Evolutionary conservation across 345 rosid species (phyloP).

Genomic region (Brassica incana): DNA sequence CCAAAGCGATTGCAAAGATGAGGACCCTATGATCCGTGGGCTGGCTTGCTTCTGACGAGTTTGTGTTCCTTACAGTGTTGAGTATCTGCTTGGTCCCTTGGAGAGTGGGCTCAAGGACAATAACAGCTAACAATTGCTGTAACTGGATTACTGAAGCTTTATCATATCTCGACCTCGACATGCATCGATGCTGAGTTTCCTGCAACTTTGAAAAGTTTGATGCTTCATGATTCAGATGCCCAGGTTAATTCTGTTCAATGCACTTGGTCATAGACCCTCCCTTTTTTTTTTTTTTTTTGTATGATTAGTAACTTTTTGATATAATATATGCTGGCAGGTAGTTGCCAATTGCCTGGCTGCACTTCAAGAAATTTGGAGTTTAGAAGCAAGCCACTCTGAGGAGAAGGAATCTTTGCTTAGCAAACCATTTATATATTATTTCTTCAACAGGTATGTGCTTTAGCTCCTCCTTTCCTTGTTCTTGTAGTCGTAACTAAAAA

Average conservation of each 20-base stretch:
- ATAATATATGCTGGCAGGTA: conserved; percentile 50
- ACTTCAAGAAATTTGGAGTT: conserved; percentile 94
- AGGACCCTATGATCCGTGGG: conserved; percentile 96
- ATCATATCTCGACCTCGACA: conserved; percentile 82
- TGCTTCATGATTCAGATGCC: conserved; percentile 81
- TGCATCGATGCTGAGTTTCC: conserved; percentile 91
- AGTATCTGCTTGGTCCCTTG: conserved; percentile 94
- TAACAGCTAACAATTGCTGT: conserved; percentile 84
- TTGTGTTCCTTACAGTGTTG: conserved; percentile 83
- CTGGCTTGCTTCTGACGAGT: conserved; percentile 75
- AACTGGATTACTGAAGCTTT: conserved; percentile 81
- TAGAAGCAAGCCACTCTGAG: conserved; percentile 82
- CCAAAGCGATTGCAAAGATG: conserved; percentile 93
- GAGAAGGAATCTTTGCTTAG: conserved; percentile 75
- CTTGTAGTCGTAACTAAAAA: not conserved
- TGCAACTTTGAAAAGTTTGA: conserved; percentile 66
- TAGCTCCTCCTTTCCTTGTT: conserved; percentile 10
- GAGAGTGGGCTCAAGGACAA: conserved; percentile 76
- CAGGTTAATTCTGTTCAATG: conserved; percentile 50
- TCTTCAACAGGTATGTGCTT: conserved; percentile 70
- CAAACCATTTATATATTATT: conserved; percentile 72
- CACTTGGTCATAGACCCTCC: too few species aligned
- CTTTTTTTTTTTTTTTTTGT: not conserved
- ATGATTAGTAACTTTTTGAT: not conserved
- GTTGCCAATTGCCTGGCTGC: conserved; percentile 88